Base-by-base conservation (phyloP, 192 early-diverging fungal genomes). In the Dissophora ornata region DNA sequence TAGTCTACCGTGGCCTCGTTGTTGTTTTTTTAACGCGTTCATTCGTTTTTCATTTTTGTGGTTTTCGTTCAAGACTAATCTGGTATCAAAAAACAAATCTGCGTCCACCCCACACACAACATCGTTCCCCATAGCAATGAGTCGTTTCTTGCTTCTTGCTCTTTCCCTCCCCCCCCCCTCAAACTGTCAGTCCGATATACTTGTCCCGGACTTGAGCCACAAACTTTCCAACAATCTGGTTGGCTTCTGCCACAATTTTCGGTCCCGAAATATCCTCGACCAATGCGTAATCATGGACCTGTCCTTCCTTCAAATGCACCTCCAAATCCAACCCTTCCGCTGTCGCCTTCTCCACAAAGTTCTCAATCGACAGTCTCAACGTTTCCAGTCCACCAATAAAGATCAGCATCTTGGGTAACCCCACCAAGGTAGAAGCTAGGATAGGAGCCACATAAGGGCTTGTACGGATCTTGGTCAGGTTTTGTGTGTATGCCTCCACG, bases 361-460 rank as follows among this genome's bases (percentile, higher is more conserved):
- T 5, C 18, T 77, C 73, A 41, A 77, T 77, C 38, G 73, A 77
- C 1, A 64, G 73, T 45, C 59, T 57, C 44, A 77, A 38, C 6
- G 52, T 52, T 30, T 77, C 73, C 2, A 49, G 36, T 0, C 73
- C 73, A n/a, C 73, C 73, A 34, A 62, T 56, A 47, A 67, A 77
- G 46, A 77, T 49, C 52, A 62, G 32, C 65, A 67, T 67, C 15
- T 52, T 40, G 3, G 73, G 73, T 52, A 67, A 33, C 7, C 64
- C 64, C 1, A 30, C 46, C 45, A 77, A 41, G 1, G 64, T 62
- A 2, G 57, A 42, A 0, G 59, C 47, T n/a, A 50, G 34, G 32
- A 77, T 77, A 19, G 73, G 73, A 4, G 73, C 41, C 3, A 49
- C 50, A 22, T 67, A 67, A 6, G 51, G 73, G 22, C 57, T 67